Evolutionary conservation across 1,284 basidiomycete species (phyloP).

Genomic region (Ustilago nuda): DNA sequence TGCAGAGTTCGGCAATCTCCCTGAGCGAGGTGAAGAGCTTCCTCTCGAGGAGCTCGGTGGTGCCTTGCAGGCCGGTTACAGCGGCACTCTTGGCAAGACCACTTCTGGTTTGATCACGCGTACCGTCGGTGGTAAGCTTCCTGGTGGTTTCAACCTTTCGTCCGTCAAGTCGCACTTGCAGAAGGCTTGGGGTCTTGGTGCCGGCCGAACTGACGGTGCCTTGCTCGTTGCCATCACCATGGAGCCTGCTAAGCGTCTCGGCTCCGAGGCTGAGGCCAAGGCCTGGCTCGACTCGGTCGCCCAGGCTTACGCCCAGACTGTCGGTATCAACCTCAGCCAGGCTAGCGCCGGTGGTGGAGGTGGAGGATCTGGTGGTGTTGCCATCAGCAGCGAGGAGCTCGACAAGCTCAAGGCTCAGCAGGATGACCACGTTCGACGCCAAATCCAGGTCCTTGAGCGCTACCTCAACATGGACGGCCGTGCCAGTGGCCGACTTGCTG

Average conservation of each 20-base stretch:
- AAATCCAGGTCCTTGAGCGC: conserved; percentile 94
- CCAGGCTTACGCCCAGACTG: conserved; percentile 83
- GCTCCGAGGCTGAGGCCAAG: conserved; percentile 91
- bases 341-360: conserved; percentile 74
- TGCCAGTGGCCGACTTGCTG: conserved; percentile 87
- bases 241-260: conserved; percentile 93
- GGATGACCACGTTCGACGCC: conserved; percentile 88
- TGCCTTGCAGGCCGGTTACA: conserved; percentile 83
- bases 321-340: conserved; percentile 81
- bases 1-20: conserved; percentile 71
- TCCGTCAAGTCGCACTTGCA: conserved; percentile 79
- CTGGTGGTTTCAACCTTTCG: conserved; percentile 96
- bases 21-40: conserved; percentile 97
- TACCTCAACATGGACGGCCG: conserved; percentile 94
- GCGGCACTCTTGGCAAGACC: conserved; percentile 92
- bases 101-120: conserved; percentile 91
- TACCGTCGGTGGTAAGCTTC: conserved; percentile 94
- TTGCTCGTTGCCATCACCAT: conserved; percentile 89
- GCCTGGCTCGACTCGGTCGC: conserved; percentile 90
- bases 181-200: conserved; percentile 81
- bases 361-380: conserved; percentile 71
- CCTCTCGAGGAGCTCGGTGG: conserved; percentile 89
- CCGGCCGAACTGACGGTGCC: conserved; percentile 88
- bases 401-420: conserved; percentile 94
- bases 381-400: conserved; percentile 98